Evolutionary conservation across 2,329 filamentous ascomycete species (phyloP), one percentile per base, ranked within the genome.

Genomic region (Claviceps sp.): DNA sequence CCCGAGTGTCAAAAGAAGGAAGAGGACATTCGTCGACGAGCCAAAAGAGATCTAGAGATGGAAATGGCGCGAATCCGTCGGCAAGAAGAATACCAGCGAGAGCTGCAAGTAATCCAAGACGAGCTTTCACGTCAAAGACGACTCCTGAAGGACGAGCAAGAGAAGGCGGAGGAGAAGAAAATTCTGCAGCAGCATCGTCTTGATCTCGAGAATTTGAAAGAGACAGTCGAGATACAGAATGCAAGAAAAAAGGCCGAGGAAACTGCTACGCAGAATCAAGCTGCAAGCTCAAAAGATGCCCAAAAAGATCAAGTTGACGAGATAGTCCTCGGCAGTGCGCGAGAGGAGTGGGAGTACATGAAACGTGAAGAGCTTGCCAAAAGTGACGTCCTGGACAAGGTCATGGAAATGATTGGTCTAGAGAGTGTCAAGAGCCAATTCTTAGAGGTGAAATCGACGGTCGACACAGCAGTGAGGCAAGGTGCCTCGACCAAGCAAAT

Each of bases 351-450:
- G 85, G 65, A 82, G 14, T 60, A 68, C 1, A 72, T 82, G 57
- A 88, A 88, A 64, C 1, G 74, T 82, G 42, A 26, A 37, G 70
- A 70, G 1, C 73, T 44, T 19, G 22, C 74, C 0, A 57, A 59
- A 1, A 86, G 79, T 55, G 59, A 64, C 0, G 69, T 75, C 0
- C 59, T 89, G 0, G 84, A 89, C 54, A 60, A 69, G 0, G 60
- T 90, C 8, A 88, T 89, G 80, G 64, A 62, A 0, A 82, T 89
- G 78, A 80, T 84, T 44, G 85, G 86, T 0, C 69, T 90, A 0
- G 85, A 89, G 57, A 67, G 74, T 0, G 81, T 89, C 42, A 90
- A 90, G 56, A 59, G 70, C 1, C 63, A 79, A 13, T 78, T 89
- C 24, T 65, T 90, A 0, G 59, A 60, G 0, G 79, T 86, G 60